Conservation (phyloP, 2,329 filamentous ascomycete genomes). For the Aphanoascus verrucosus region DNA sequence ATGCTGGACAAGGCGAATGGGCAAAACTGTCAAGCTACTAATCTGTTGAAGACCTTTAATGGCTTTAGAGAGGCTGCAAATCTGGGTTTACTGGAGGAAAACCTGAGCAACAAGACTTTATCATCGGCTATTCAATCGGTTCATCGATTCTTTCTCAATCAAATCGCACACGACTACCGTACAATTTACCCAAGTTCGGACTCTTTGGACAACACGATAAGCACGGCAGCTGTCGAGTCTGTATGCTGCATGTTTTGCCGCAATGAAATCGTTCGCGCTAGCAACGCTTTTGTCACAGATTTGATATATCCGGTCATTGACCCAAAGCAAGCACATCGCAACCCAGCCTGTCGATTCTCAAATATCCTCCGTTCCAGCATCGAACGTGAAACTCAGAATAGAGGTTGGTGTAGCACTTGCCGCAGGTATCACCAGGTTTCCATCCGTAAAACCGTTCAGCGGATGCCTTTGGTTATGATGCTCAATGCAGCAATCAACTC, state of each 20-base stretch:
- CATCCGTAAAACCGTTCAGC: conserved; percentile 73
- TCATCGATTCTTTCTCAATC: conserved; percentile 74
- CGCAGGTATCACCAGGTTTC: conserved; percentile 80
- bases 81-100: conserved; percentile 75
- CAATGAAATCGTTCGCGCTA: conserved; percentile 72
- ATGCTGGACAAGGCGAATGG: conserved; percentile 96
- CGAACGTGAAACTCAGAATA: conserved; percentile 74
- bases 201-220: conserved; percentile 57
- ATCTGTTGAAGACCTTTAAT: conserved; percentile 81
- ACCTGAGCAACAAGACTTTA: conserved; percentile 59
- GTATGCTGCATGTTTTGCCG: conserved; percentile 80
- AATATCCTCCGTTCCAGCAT: conserved; percentile 87
- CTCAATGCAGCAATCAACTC: conserved; percentile 69
- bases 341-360: conserved; percentile 56
- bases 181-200: conserved; percentile 52
- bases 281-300: conserved; percentile 73
- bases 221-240: conserved; percentile 35
- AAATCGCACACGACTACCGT: conserved; percentile 65
- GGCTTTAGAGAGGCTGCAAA: conserved; percentile 67
- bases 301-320: conserved; percentile 61
- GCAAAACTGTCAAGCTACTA: conserved; percentile 90
- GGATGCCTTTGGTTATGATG: conserved; percentile 73
- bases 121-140: conserved; percentile 77
- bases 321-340: conserved; percentile 41
- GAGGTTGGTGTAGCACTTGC: conserved; percentile 89